These are phyloP conservation scores for Backusella morwellensis DNA, from an alignment of 192 early-diverging fungal species.

Conservation along the genomic window DNA sequence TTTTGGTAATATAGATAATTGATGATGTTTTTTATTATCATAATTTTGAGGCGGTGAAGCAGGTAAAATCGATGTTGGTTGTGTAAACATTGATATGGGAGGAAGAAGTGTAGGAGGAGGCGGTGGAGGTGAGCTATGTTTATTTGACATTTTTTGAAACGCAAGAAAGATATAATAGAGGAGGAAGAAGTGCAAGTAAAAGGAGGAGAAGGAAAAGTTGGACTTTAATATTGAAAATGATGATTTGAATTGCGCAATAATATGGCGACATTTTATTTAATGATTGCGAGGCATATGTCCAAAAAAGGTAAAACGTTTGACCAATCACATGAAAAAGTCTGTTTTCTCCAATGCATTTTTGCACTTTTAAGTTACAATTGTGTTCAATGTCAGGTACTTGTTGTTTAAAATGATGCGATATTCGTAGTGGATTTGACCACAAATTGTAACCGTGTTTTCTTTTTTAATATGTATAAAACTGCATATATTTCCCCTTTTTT, in stretches of 20 bases:
- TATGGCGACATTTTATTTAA: conserved; percentile 20
- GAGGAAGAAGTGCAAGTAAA: background rate
- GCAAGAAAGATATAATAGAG: background rate
- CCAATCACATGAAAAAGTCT: background rate
- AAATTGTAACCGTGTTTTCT: background rate
- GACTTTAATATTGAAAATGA: background rate
- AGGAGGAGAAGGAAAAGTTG: background rate
- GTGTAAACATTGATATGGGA: conserved; percentile 27
- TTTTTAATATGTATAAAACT: background rate
- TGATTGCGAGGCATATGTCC: conserved; percentile 15
- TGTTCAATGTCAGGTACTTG: background rate
- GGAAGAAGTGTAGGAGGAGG: conserved; percentile 17
- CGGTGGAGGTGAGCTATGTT: background rate
- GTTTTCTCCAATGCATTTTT: background rate
- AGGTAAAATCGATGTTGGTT: background rate
- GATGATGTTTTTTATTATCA: background rate
- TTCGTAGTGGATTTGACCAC: background rate
- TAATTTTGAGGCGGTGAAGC: background rate
- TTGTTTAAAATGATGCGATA: background rate
- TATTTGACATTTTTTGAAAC: background rate
- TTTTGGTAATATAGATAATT: conserved; percentile 4
- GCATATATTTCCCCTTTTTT: background rate
- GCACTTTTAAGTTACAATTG: background rate
- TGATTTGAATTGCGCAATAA: conserved; percentile 13
- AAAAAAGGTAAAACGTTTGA: background rate